Evolutionary conservation across 768 basidiomycete genomes (phyloP).

Genomic region (Auricularia cornea): DNA sequence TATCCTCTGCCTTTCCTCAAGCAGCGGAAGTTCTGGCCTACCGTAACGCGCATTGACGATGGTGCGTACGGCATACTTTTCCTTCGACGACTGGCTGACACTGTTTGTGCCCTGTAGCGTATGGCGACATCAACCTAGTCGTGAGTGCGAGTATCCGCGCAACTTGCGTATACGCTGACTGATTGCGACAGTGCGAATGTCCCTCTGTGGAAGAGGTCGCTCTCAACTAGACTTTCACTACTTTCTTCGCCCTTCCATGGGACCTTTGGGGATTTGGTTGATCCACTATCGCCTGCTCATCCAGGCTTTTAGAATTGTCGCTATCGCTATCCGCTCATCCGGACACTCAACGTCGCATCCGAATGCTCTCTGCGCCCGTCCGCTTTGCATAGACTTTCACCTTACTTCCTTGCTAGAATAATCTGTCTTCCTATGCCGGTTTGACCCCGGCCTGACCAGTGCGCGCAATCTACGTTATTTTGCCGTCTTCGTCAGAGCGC

Average conservation of each 20-base stretch:
- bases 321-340: not conserved
- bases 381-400: not conserved
- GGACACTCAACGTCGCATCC: not conserved
- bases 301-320: not conserved
- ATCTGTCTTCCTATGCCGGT: no score
- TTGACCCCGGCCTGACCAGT: no score
- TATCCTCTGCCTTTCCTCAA: slow-evolving; percentile 78
- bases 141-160: no score
- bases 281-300: not conserved
- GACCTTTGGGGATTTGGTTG: not conserved
- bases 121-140: slow-evolving; percentile 86
- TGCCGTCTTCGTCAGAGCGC: no score
- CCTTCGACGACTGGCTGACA: slow-evolving; percentile 6
- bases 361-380: not conserved
- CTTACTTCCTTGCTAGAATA: no score
- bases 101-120: slow-evolving; percentile 43
- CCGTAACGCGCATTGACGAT: slow-evolving; percentile 87
- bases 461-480: no score
- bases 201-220: slow-evolving; percentile 76
- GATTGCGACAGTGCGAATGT: slow-evolving; percentile 49
- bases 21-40: slow-evolving; percentile 95
- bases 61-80: slow-evolving; percentile 39
- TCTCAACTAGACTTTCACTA: slow-evolving; percentile 14
- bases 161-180: no score
- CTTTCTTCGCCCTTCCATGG: not conserved